These are phyloP conservation scores for Ceratocystis destructans DNA, from an alignment of 2,329 filamentous ascomycete genomes.

Conservation along the genomic window DNA sequence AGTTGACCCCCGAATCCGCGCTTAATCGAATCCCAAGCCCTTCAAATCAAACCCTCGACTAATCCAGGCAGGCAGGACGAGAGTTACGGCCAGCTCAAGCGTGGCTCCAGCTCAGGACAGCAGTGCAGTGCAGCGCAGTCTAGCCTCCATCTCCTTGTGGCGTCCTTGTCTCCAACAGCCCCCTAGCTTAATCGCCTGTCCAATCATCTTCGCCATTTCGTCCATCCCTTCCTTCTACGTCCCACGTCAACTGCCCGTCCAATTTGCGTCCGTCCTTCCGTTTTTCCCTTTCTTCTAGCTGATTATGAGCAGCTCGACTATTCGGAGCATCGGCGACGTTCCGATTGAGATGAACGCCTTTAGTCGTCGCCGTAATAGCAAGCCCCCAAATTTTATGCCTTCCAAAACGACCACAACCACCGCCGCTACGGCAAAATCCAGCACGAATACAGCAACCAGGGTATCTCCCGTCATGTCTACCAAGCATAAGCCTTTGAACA, in stretches of 20 bases:
- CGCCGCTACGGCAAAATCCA: not conserved
- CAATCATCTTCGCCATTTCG: not conserved
- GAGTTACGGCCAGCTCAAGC: not conserved
- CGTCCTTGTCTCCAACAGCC: not conserved
- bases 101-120: not conserved
- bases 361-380: conserved; percentile 23
- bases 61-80: too few species aligned
- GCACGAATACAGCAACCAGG: not conserved
- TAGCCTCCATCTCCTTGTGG: not conserved
- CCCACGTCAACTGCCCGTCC: not conserved
- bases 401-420: not conserved
- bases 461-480: not conserved
- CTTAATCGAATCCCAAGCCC: not conserved
- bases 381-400: not conserved
- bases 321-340: conserved; percentile 11
- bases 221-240: conserved; percentile 1
- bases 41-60: not conserved
- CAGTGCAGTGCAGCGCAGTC: not conserved
- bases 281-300: not conserved
- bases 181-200: not conserved
- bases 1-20: not conserved
- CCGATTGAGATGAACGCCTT: conserved; percentile 18
- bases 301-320: conserved; percentile 14
- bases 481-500: not conserved
- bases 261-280: not conserved